Percentiles rank a stretch among this genome's conserved stretches.
Evolutionary conservation across 768 basidiomycete species (phyloP).

Genomic region (Rhodocollybia butyracea): DNA sequence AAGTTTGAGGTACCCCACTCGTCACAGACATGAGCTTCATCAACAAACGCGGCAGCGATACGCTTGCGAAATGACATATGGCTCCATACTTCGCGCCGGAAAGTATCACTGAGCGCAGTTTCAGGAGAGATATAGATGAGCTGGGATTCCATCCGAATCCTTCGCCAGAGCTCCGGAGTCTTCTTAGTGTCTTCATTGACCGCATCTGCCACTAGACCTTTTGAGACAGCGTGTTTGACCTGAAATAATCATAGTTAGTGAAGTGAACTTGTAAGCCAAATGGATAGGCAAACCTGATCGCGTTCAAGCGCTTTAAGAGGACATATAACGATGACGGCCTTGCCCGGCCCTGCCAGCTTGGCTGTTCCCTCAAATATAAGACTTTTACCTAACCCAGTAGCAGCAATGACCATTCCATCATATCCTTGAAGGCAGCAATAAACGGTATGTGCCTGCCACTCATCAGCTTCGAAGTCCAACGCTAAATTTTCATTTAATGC

Average conservation of each 20-base stretch:
- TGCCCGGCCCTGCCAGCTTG: conserved; percentile 13
- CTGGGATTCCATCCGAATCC: conserved; percentile 9
- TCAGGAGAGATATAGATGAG: conserved; percentile 21
- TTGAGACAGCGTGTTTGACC: conserved; percentile 18
- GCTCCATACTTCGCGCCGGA: conserved; percentile 23
- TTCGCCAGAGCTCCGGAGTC: conserved; percentile 14
- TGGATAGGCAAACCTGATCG: conserved; percentile 20
- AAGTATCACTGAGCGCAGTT: conserved; percentile 22
- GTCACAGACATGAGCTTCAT: conserved; percentile 31
- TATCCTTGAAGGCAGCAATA: no score
- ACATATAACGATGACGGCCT: conserved; percentile 21
- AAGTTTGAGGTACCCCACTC: conserved; percentile 29
- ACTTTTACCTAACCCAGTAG: conserved; percentile 26
- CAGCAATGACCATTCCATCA: conserved; percentile 23
- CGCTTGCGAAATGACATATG: conserved; percentile 21
- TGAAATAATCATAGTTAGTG: neutral
- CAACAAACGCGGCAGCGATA: conserved; percentile 22
- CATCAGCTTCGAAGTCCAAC: no score
- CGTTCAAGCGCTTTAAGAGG: conserved; percentile 27
- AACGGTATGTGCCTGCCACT: no score
- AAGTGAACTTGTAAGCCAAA: neutral
- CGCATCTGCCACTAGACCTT: conserved; percentile 21
- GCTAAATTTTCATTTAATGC: no score
- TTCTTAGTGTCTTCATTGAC: conserved; percentile 26
- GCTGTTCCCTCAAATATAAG: conserved; percentile 24